Evolutionary conservation across 202 grass and related monocot species (phyloP), one percentile per base, ranked within the genome.

Genomic region (Setaria viridis): DNA sequence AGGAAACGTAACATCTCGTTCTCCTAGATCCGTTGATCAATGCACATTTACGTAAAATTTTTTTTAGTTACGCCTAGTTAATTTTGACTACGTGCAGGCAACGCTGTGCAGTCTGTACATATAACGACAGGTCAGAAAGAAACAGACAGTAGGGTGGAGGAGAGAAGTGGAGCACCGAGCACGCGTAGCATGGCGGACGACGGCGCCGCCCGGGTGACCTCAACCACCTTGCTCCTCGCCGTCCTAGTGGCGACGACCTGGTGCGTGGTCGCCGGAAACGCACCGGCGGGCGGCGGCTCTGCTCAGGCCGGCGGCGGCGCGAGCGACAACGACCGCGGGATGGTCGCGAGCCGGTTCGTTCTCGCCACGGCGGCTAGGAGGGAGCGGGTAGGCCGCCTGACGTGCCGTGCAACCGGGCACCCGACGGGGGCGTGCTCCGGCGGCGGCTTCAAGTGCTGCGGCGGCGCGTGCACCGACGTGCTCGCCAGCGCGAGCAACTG

Each of bases 401-500:
- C 37, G 60, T 81, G 78, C 70, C 5, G 62, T 1, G 25, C 25
- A 25, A 3, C 70, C 5, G 69, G 59, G n/a, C 1, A 57, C 51
- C 33, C 32, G 7, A 19, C 9, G 10, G 37, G 48, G 7, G 49
- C 16, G 19, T 68, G 85, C 85, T 59, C 64, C 39, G 51, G 11
- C 14, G 15, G 9, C 37, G 14, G 25, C 20, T 72, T 89, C 4
- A 42, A 43, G 32, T 97, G 89, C 84, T 94, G 89, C 82, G 71
- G 60, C 64, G 53, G 78, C 32, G 65, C 25, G 33, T 96, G 94
- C 79, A 76, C 84, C 7, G 79, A 94, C 65, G 89, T 94, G 70
- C 88, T 86, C 33, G 21, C 55, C 12, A 86, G 87, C 81, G 57
- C 71, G 59, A 66, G 70, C 79, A 71, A 90, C 85, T 97, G 94